Evolutionary conservation across 345 rosid species (phyloP).

Genomic region (Erodium maritimum): DNA sequence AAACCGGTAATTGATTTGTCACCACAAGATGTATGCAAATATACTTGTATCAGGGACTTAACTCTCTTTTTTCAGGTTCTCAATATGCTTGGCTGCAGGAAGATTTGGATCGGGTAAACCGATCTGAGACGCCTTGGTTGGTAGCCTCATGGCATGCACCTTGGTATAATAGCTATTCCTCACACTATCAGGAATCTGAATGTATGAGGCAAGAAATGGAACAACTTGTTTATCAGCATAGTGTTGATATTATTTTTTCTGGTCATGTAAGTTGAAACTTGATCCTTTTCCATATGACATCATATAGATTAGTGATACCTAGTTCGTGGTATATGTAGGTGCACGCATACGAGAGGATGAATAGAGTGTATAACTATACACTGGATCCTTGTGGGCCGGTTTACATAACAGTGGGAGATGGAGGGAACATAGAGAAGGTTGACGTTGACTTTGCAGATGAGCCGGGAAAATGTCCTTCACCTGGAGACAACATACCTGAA

Average conservation of each 20-base stretch:
- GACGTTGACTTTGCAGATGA: constrained; percentile 67
- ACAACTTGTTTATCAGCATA: constrained; percentile 51
- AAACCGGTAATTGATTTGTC: constrained; percentile 30
- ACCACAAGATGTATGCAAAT: neutral
- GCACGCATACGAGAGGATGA: constrained; percentile 88
- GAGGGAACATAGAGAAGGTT: constrained; percentile 74
- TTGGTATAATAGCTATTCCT: constrained; percentile 70
- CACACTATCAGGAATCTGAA: constrained; percentile 87
- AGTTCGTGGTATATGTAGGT: constrained; percentile 31
- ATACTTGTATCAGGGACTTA: neutral
- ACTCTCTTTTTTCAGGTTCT: constrained; percentile 30
- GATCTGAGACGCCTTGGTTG: constrained; percentile 61
- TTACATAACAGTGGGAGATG: constrained; percentile 75
- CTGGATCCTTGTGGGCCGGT: constrained; percentile 67
- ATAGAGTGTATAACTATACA: constrained; percentile 63
- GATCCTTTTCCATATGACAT: neutral
- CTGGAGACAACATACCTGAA: constrained; percentile 51
- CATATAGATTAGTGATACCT: neutral
- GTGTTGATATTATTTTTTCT: constrained; percentile 57
- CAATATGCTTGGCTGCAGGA: constrained; percentile 64
- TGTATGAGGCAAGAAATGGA: constrained; percentile 96
- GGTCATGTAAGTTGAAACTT: constrained; percentile 54
- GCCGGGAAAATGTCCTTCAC: constrained; percentile 64
- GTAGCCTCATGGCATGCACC: constrained; percentile 84
- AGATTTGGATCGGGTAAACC: constrained; percentile 47